Conservation (phyloP, 2,329 filamentous ascomycete species). For the Scopulariopsis brevicaulis region DNA sequence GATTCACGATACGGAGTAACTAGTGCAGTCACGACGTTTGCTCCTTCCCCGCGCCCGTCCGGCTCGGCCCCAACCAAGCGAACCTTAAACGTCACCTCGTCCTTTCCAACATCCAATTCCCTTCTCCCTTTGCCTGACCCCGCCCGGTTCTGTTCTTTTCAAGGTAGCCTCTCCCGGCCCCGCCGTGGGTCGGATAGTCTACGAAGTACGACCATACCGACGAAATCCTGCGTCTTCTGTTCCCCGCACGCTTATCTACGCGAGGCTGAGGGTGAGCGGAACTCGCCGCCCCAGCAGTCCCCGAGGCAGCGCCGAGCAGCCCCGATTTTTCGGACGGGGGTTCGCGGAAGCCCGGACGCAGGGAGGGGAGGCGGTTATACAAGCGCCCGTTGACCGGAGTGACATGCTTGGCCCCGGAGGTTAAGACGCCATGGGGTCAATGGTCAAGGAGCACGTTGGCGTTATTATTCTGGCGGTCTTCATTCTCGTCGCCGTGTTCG, state of each 20-base stretch:
- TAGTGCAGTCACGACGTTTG: not conserved
- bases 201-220: not conserved
- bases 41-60: not conserved
- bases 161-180: not conserved
- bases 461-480: constrained; percentile 4
- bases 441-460: constrained; percentile 4
- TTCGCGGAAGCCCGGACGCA: not conserved
- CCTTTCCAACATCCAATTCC: not conserved
- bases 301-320: not conserved
- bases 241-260: not conserved
- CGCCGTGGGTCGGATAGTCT: not conserved
- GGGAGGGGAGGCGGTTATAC: not conserved
- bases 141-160: not conserved
- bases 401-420: not conserved
- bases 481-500: constrained; percentile 3
- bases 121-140: not conserved
- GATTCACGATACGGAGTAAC: no score
- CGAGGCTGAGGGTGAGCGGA: not conserved
- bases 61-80: not conserved
- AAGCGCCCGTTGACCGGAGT: not conserved
- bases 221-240: not conserved
- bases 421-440: constrained; percentile 1
- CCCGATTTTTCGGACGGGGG: not conserved
- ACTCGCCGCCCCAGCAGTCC: not conserved
- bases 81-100: not conserved